Evolutionary conservation across 768 basidiomycete genomes (phyloP), one percentile per base, ranked within the genome.

Genomic region (Suillus decipiens): DNA sequence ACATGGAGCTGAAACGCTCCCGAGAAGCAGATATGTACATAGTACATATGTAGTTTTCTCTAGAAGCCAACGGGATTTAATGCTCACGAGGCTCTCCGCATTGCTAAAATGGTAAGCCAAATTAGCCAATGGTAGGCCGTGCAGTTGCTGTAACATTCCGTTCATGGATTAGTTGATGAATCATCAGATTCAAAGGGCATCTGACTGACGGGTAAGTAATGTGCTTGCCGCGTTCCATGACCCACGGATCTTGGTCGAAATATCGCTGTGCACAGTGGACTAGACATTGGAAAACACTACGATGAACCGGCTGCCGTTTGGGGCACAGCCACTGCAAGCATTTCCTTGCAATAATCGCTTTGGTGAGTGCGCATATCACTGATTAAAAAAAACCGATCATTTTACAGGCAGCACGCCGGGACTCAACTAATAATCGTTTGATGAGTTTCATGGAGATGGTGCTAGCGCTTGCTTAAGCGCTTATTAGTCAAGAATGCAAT

Each of bases 21-120:
- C 14, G 28, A 28, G 48, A 50, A 28, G 24, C 51, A 33, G 51
- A 53, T 53, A 28, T 24, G 47, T 28, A 24, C 48, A 28, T 50
- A 19, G 50, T 53, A 53, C 31, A 51, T 31, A 15, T 31, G 28
- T 33, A 19, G 17, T 33, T 19, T 19, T 11, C 19, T 12, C 31
- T 33, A 53, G 51, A 53, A 33, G 19, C 51, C 19, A 17, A 53
- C 31, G 51, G 28, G 31, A 33, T 33, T 33, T 5, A 53, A 33
- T 11, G 51, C 31, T 53, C 51, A 53, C 31, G 19, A 53, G 51
- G 51, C 51, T 33, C 31, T 19, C 51, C 51, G 31, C 51, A 53
- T 34, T n/a, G 51, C 19, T 11, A 11, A 53, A 53, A 53, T 53
- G 33, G 33, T 33, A 34, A 11, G 31, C 19, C 37, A 11, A 37